A percentile compares a stretch with the other conserved stretches of the same genome.
Conservation (phyloP, 1,284 basidiomycete genomes). For the Pseudozyma tsukubaensis region DNA sequence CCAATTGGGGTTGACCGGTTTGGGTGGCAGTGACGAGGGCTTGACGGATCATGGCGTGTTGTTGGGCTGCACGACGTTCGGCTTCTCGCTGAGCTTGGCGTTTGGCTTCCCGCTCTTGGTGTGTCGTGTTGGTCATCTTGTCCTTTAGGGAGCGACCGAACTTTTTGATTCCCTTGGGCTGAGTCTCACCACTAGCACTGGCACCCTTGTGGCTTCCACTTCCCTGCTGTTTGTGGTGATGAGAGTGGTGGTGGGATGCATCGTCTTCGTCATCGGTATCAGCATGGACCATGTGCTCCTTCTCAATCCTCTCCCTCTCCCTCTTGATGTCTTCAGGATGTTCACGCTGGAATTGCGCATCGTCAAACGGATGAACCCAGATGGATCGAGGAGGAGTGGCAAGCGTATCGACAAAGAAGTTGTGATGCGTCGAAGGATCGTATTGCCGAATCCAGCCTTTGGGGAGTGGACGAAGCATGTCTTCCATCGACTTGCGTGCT, state of each 20-base stretch:
- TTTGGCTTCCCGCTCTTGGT: slow-evolving; percentile 58
- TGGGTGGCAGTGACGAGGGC: slow-evolving; percentile 34
- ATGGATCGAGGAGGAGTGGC: slow-evolving; percentile 66
- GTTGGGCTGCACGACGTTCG: slow-evolving; percentile 52
- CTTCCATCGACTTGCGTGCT: slow-evolving; percentile 42
- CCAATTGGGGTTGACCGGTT: slow-evolving; percentile 53
- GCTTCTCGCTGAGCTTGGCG: slow-evolving; percentile 47
- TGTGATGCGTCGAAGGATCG: slow-evolving; percentile 53
- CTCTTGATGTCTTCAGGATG: slow-evolving; percentile 30
- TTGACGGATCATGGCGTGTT: slow-evolving; percentile 38
- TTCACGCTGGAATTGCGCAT: slow-evolving; percentile 36
- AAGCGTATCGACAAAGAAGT: slow-evolving; percentile 65
- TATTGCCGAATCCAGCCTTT: slow-evolving; percentile 64
- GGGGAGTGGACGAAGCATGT: slow-evolving; percentile 56
- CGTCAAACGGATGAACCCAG: slow-evolving; percentile 67
- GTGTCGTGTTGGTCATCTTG: slow-evolving; percentile 65
- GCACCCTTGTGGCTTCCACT: not conserved
- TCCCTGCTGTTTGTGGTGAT: not conserved
- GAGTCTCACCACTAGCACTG: not conserved
- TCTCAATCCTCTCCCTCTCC: slow-evolving; percentile 29
- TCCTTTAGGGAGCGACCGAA: slow-evolving; percentile 65
- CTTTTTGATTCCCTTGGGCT: slow-evolving; percentile 49
- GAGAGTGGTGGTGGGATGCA: not conserved
- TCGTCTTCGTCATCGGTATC: slow-evolving; percentile 54
- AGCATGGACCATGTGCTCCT: slow-evolving; percentile 36